phyloP scores from a whole-genome alignment of 2,329 filamentous ascomycete genomes.

The Alternaria ventricosa region DNA sequence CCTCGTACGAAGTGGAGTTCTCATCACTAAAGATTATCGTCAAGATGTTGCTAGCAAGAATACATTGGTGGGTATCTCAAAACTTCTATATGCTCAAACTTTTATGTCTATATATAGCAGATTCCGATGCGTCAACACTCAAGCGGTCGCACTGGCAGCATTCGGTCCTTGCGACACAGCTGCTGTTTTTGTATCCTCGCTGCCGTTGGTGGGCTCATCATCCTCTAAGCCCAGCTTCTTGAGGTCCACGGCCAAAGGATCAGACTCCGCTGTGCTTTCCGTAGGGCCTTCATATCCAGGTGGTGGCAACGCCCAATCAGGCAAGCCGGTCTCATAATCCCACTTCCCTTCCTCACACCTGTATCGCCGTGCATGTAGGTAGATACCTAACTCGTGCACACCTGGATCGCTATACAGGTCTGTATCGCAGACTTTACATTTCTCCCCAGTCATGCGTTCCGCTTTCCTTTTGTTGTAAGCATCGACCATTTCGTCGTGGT shows the following conservation, averaged over 20 bases:
- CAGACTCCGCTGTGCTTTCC: conserved; percentile 62
- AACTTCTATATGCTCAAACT: neutral
- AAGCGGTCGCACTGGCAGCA: neutral
- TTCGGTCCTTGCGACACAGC: neutral
- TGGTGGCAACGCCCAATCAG: conserved; percentile 86
- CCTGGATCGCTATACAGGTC: conserved; percentile 93
- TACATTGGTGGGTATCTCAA: conserved; percentile 14
- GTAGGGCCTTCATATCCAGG: conserved; percentile 73
- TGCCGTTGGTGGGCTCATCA: conserved; percentile 3
- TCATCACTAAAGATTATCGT: neutral
- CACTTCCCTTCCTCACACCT: conserved; percentile 82
- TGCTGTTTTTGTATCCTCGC: neutral
- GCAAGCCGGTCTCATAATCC: conserved; percentile 85
- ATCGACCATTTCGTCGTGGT: conserved; percentile 92
- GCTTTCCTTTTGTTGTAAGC: conserved; percentile 89
- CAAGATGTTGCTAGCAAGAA: neutral
- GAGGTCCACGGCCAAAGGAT: conserved; percentile 54
- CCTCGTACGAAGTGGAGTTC: neutral
- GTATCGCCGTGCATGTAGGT: conserved; percentile 90
- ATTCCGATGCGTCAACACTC: neutral
- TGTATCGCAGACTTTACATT: conserved; percentile 82
- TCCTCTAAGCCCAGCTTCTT: conserved; percentile 49
- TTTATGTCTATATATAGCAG: neutral
- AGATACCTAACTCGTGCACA: conserved; percentile 86
- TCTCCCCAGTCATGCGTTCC: conserved; percentile 88